A percentile compares a stretch with the other conserved stretches of the same genome.
phyloP scores from a whole-genome alignment of 768 basidiomycete genomes.

The Termitomyces sp. region DNA sequence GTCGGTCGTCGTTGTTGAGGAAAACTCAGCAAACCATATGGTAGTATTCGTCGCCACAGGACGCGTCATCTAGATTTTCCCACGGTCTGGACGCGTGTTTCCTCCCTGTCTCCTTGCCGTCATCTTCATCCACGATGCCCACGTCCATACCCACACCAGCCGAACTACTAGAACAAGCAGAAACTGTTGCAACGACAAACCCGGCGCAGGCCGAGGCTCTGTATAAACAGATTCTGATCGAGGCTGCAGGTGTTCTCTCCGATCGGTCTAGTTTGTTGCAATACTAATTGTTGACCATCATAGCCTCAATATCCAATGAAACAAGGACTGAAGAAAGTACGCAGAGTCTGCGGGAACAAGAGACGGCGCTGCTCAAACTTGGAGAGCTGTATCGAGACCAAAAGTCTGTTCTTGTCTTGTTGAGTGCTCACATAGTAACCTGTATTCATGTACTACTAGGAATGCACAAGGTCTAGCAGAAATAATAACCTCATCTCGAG shows the following conservation, averaged over 20 bases:
- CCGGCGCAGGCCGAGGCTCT: constrained; percentile 63
- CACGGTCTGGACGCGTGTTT: constrained; percentile 29
- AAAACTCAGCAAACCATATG: neutral
- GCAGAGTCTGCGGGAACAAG: constrained; percentile 71
- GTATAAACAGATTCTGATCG: constrained; percentile 64
- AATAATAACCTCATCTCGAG: constrained; percentile 76
- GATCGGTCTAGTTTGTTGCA: neutral
- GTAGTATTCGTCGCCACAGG: neutral
- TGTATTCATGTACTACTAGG: constrained; percentile 30
- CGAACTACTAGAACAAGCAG: constrained; percentile 53
- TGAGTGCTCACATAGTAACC: too few relatives aligned
- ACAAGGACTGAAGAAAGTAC: neutral
- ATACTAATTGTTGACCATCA: neutral
- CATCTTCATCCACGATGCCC: constrained; percentile 9
- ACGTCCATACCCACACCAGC: constrained; percentile 24
- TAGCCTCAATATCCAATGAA: neutral
- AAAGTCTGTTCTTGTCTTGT: constrained; percentile 37
- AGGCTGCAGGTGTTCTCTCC: constrained; percentile 24
- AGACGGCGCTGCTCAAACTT: constrained; percentile 77
- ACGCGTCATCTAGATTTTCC: constrained; percentile 31
- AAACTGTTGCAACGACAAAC: constrained; percentile 34
- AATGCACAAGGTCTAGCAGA: constrained; percentile 83
- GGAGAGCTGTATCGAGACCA: constrained; percentile 85
- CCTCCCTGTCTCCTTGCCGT: neutral
- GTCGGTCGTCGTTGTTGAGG: constrained; percentile 5